A percentile compares a stretch with the other conserved stretches of the same genome.
These are phyloP conservation scores for Trichoderma parareesei DNA, from an alignment of 495 filamentous ascomycete species.

Conservation along the genomic window DNA sequence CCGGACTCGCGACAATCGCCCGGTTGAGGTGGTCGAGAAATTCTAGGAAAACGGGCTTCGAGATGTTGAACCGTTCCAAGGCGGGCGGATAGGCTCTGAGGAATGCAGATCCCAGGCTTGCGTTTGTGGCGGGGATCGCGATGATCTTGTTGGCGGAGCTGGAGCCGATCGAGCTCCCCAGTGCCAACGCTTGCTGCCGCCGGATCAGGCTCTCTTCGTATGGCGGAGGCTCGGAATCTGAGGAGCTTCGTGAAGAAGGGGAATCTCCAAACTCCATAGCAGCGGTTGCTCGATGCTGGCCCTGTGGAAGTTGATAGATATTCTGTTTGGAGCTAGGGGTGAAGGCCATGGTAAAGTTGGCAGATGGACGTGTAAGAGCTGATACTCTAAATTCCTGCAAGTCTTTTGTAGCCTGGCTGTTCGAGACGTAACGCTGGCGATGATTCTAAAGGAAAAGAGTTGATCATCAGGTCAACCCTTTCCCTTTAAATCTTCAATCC, in stretches of 20 bases:
- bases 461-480: background rate
- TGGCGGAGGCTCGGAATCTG: background rate
- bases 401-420: background rate
- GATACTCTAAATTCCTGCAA: too few species aligned
- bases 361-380: too few species aligned
- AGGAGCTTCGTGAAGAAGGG: background rate
- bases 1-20: background rate
- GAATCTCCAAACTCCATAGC: background rate
- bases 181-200: background rate
- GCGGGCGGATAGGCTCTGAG: background rate
- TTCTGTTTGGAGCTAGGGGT: background rate
- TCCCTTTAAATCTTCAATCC: background rate
- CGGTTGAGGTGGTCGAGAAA: conserved; percentile 2
- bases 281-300: background rate
- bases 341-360: background rate
- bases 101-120: background rate
- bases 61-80: background rate
- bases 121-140: background rate
- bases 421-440: background rate
- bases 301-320: background rate
- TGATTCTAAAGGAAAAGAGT: background rate
- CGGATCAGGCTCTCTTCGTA: background rate
- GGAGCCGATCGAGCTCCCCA: background rate
- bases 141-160: background rate
- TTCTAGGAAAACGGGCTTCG: background rate